Evolutionary conservation across 192 early-diverging fungal genomes (phyloP).

Genomic region (Backusella westeae): DNA sequence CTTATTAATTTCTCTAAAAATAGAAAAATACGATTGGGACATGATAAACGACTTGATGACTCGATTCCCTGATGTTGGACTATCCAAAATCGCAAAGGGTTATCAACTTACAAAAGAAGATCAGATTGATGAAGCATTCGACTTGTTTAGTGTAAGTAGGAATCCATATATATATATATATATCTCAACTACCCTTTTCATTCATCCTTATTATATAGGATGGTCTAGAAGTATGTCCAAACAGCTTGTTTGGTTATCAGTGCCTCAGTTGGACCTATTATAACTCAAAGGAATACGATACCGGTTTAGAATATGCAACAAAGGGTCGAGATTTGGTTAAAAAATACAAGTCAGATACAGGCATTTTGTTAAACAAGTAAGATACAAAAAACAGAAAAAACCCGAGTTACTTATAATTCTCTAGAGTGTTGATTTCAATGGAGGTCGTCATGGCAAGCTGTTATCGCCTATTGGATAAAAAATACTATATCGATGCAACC

Average conservation of each 20-base stretch:
- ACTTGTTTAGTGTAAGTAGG: conserved; percentile 33
- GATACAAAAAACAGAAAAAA: neutral
- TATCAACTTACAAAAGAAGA: conserved; percentile 39
- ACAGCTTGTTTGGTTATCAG: conserved; percentile 46
- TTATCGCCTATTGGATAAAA: conserved; percentile 53
- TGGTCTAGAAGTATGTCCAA: conserved; percentile 38
- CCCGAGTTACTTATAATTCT: neutral
- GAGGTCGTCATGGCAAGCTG: conserved; percentile 62
- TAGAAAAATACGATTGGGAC: conserved; percentile 44
- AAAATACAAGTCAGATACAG: conserved; percentile 29
- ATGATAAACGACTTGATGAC: conserved; percentile 40
- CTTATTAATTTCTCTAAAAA: too few relatives aligned
- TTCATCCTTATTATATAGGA: conserved; percentile 32
- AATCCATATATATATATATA: too few relatives aligned
- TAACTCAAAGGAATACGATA: conserved; percentile 46
- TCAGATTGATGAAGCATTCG: conserved; percentile 29
- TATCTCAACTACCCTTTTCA: neutral
- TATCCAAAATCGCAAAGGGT: conserved; percentile 46
- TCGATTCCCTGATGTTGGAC: conserved; percentile 43
- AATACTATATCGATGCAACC: conserved; percentile 54
- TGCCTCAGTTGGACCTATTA: conserved; percentile 49
- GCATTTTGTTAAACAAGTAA: conserved; percentile 38
- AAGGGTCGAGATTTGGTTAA: conserved; percentile 37
- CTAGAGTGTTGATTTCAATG: conserved; percentile 46
- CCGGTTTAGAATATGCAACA: conserved; percentile 51